These are phyloP conservation scores for Quercus bicolor DNA, from an alignment of 306 rosid genomes.

Conservation along the genomic window DNA sequence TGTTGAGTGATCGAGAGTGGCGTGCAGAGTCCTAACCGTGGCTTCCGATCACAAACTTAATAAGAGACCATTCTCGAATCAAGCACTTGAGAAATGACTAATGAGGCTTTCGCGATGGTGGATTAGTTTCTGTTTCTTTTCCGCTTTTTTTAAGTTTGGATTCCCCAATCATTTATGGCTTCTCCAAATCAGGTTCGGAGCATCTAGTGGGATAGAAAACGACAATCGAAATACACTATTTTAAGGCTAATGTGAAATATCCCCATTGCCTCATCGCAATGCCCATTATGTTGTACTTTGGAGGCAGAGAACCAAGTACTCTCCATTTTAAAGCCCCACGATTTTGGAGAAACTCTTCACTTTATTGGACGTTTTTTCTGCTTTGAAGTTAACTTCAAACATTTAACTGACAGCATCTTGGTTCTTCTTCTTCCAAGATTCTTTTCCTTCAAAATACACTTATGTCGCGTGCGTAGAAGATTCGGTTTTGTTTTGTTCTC, in stretches of 20 bases:
- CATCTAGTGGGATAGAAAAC: conserved; percentile 18
- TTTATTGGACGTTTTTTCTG: neutral
- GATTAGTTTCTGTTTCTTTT: neutral
- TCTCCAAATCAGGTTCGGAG: neutral
- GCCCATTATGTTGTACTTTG: conserved; percentile 14
- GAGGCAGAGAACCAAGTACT: conserved; percentile 21
- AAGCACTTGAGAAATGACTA: neutral
- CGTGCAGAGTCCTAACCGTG: no score
- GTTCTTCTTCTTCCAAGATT: conserved; percentile 21
- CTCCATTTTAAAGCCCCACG: conserved; percentile 2
- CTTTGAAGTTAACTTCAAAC: conserved; percentile 10
- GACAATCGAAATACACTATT: conserved; percentile 23
- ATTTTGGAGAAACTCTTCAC: conserved; percentile 32
- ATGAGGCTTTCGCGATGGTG: neutral
- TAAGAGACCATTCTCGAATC: no score
- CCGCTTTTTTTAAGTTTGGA: neutral
- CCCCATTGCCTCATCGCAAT: conserved; percentile 20
- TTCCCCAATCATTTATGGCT: conserved; percentile 1
- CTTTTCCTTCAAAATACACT: conserved; percentile 13
- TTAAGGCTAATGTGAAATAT: neutral
- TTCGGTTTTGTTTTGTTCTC: neutral
- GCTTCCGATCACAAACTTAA: no score
- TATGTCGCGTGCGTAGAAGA: neutral
- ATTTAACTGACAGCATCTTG: conserved; percentile 4
- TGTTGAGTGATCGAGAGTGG: no score